Conservation (phyloP, 1,284 basidiomycete species). For the Athelia sp. region DNA sequence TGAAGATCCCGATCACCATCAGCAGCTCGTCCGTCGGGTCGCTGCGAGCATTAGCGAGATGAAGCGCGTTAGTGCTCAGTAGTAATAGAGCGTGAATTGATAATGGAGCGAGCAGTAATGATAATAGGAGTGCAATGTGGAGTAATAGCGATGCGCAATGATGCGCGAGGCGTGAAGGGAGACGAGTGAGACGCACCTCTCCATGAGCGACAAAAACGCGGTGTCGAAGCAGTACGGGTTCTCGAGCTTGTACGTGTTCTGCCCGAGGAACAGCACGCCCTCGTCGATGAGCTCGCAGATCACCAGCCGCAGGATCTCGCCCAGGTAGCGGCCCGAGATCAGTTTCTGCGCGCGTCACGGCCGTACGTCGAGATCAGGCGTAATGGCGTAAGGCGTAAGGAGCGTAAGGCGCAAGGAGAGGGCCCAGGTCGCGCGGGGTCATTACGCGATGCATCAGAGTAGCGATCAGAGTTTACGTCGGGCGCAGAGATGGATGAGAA, state of each 20-base stretch:
- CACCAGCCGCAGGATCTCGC: conserved; percentile 92
- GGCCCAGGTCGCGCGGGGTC: no score
- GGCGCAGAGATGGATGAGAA: no score
- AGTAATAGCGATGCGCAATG: neutral
- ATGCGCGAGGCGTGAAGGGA: neutral
- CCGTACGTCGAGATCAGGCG: no score
- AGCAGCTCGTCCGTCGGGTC: conserved; percentile 98
- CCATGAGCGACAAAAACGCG: conserved; percentile 95
- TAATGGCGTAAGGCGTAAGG: no score
- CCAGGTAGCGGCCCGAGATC: conserved; percentile 96
- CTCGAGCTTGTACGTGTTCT: conserved; percentile 97
- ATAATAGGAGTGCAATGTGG: no score
- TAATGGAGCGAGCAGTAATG: conserved; percentile 6
- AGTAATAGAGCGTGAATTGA: no score
- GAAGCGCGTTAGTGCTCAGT: no score
- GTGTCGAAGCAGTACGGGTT: conserved; percentile 92
- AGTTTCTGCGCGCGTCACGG: conserved; percentile 75
- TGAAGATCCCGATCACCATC: conserved; percentile 95
- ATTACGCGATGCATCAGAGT: no score
- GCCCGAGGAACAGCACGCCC: conserved; percentile 94
- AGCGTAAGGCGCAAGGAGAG: no score
- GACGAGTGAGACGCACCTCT: conserved; percentile 57
- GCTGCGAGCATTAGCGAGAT: conserved; percentile 31
- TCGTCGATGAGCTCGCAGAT: conserved; percentile 96
- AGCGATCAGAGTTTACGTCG: no score